Evolutionary conservation across 129 eudicot species (phyloP).

Genomic region (Flaveria robusta): DNA sequence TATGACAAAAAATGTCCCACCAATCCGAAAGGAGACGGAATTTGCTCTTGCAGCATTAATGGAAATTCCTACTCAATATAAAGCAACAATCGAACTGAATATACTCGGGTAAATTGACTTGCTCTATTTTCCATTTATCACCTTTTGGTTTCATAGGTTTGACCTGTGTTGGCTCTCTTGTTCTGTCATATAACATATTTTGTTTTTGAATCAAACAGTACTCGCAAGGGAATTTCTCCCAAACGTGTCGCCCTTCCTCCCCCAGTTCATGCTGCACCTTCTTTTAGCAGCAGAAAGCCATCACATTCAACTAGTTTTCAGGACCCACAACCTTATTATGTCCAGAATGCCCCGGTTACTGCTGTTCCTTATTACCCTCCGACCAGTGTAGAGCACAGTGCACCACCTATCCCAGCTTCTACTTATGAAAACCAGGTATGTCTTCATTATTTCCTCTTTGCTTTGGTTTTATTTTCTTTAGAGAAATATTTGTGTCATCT

Average conservation of each 20-base stretch:
- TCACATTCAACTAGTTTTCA: constrained; percentile 46
- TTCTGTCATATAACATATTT: neutral
- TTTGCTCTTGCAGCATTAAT: constrained; percentile 94
- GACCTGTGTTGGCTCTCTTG: constrained; percentile 10
- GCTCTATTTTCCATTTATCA: neutral
- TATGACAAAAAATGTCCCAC: constrained; percentile 69
- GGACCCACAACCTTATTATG: constrained; percentile 52
- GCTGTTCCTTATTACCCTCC: constrained; percentile 54
- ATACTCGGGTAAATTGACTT: constrained; percentile 66
- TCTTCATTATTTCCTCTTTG: neutral
- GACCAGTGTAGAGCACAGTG: constrained; percentile 34
- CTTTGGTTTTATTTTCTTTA: neutral
- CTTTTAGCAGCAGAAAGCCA: constrained; percentile 53
- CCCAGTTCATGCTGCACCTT: constrained; percentile 55
- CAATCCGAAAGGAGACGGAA: constrained; percentile 92
- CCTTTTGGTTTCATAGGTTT: constrained; percentile 17
- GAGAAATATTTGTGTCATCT: neutral
- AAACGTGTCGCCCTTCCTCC: constrained; percentile 80
- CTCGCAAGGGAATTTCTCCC: constrained; percentile 63
- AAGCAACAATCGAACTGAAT: constrained; percentile 86
- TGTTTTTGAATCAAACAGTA: constrained; percentile 40
- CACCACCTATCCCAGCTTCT: constrained; percentile 67
- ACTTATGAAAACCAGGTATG: constrained; percentile 64
- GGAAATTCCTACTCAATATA: constrained; percentile 97
- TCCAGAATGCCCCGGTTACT: constrained; percentile 40